Percentiles rank a stretch among this genome's conserved stretches.
Evolutionary conservation across 2,329 filamentous ascomycete species (phyloP).

Genomic region (Aspergillus spinulosporus): DNA sequence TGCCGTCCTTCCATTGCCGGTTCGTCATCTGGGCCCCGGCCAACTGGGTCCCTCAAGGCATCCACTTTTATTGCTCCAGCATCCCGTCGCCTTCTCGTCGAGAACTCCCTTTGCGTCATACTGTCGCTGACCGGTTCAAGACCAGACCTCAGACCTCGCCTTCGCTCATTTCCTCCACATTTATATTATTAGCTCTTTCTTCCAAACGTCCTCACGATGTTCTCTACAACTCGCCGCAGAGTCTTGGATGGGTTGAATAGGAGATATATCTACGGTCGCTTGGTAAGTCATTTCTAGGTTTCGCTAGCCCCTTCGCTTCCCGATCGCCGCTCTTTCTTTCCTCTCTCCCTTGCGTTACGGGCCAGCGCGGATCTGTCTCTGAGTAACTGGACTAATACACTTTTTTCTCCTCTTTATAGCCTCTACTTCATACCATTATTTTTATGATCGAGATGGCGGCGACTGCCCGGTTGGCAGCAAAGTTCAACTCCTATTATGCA

Average conservation of each 20-base stretch:
- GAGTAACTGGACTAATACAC: constrained; percentile 9
- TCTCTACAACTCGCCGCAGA: constrained; percentile 42
- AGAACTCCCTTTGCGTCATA: constrained; percentile 41
- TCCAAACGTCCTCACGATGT: constrained; percentile 36
- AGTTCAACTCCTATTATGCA: constrained; percentile 93
- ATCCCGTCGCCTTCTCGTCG: constrained; percentile 1
- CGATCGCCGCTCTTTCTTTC: neutral
- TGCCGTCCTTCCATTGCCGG: constrained; percentile 2
- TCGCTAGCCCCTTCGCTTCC: neutral
- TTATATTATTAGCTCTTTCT: constrained; percentile 19
- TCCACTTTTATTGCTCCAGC: constrained; percentile 4
- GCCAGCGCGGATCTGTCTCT: neutral
- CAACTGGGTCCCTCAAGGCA: constrained; percentile 9
- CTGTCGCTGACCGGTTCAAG: constrained; percentile 31
- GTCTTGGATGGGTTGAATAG: constrained; percentile 48
- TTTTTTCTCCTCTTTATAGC: constrained; percentile 55
- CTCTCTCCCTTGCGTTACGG: neutral
- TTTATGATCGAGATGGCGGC: constrained; percentile 87
- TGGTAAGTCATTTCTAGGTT: constrained; percentile 34
- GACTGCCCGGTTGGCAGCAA: constrained; percentile 75
- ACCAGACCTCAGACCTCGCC: constrained; percentile 18
- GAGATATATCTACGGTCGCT: constrained; percentile 49
- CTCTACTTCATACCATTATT: constrained; percentile 79
- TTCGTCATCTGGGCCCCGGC: neutral
- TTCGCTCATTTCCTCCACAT: constrained; percentile 24